Conservation (phyloP, 2,329 filamentous ascomycete genomes). For the Plenodomus lindquistii region DNA sequence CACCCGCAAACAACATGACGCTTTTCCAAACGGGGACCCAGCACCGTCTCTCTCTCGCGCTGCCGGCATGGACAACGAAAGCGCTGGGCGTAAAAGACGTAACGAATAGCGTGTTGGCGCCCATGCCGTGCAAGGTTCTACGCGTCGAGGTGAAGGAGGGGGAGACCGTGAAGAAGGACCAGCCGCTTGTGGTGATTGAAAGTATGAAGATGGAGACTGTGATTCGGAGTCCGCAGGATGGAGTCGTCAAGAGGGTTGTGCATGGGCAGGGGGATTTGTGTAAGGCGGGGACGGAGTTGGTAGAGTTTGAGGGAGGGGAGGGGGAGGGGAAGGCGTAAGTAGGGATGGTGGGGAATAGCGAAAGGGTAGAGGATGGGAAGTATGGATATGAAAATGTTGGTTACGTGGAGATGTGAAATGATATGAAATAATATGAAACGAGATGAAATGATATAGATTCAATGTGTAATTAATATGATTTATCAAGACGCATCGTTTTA, state of each 20-base stretch:
- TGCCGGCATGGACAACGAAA: slow-evolving; percentile 82
- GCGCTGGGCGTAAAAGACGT: slow-evolving; percentile 81
- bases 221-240: slow-evolving; percentile 55
- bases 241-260: slow-evolving; percentile 53
- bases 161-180: slow-evolving; percentile 79
- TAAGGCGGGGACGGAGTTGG: slow-evolving; percentile 52
- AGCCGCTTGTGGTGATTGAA: slow-evolving; percentile 75
- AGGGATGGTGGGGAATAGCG: no score
- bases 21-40: slow-evolving; percentile 74
- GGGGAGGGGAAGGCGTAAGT: not conserved
- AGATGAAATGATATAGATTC: no score
- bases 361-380: no score
- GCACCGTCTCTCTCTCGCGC: slow-evolving; percentile 58
- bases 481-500: no score
- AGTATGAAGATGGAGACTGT: slow-evolving; percentile 62
- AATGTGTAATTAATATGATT: no score
- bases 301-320: slow-evolving; percentile 33
- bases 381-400: no score
- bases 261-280: slow-evolving; percentile 51
- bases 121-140: slow-evolving; percentile 97
- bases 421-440: no score
- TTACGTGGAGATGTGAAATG: no score
- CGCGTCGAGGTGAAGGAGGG: slow-evolving; percentile 86
- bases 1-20: slow-evolving; percentile 64
- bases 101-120: slow-evolving; percentile 81